phyloP scores from a whole-genome alignment of 768 basidiomycete genomes.

The Termitomyces eurrhizus region DNA sequence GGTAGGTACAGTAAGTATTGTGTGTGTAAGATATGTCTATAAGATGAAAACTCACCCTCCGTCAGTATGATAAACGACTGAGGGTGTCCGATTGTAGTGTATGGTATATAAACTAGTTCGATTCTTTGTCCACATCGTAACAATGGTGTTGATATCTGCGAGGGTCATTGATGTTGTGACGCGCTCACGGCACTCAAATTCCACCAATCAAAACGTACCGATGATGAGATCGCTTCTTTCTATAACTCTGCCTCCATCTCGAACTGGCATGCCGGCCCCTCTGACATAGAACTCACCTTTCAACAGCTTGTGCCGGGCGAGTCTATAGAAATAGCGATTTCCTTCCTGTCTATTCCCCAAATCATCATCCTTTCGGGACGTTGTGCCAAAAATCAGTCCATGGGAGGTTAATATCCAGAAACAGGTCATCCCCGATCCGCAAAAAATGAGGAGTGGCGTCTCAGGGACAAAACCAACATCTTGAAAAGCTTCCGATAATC shows the following conservation, averaged over 20 bases:
- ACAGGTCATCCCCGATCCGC: conserved; percentile 53
- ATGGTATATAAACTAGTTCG: too few relatives aligned
- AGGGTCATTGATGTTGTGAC: too few relatives aligned
- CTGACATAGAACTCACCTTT: conserved; percentile 47
- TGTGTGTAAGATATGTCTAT: too few relatives aligned
- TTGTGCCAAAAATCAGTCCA: conserved; percentile 47
- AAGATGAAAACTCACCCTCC: too few relatives aligned
- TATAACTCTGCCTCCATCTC: conserved; percentile 44
- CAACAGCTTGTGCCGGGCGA: conserved; percentile 44
- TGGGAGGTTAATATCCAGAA: conserved; percentile 51
- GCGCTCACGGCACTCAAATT: too few relatives aligned
- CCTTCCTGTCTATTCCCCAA: conserved; percentile 55
- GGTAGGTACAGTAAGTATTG: too few relatives aligned
- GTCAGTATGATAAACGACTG: too few relatives aligned
- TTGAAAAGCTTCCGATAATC: too few relatives aligned
- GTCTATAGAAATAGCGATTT: conserved; percentile 47
- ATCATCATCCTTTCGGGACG: conserved; percentile 49
- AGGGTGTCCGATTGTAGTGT: too few relatives aligned
- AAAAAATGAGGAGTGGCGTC: conserved; percentile 52
- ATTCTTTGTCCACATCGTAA: too few relatives aligned
- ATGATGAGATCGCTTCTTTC: conserved; percentile 63
- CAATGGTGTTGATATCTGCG: too few relatives aligned
- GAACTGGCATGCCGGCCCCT: conserved; percentile 69
- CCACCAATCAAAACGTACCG: conserved; percentile 35
- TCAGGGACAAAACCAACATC: conserved; percentile 67